Percentiles rank a stretch among this genome's conserved stretches.
phyloP scores from a whole-genome alignment of 2,329 filamentous ascomycete species.

The Colletotrichum musicola region DNA sequence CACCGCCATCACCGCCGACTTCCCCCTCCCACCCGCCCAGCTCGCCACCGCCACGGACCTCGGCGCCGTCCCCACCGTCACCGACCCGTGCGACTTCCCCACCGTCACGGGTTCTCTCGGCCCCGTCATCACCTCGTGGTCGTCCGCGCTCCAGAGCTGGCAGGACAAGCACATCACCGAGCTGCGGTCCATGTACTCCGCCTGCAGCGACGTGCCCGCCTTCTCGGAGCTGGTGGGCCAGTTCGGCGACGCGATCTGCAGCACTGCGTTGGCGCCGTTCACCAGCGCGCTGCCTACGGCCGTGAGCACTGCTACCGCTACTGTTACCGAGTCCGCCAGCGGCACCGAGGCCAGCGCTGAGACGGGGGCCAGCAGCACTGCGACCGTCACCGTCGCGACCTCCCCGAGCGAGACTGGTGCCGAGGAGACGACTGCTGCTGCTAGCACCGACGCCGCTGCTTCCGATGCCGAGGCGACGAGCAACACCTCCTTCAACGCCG shows the following conservation, averaged over 20 bases:
- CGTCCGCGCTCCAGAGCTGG: slow-evolving; percentile 43
- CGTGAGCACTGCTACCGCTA: too few relatives aligned
- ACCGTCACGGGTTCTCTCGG: slow-evolving; percentile 44
- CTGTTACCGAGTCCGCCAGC: neutral
- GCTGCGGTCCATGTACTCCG: slow-evolving; percentile 40
- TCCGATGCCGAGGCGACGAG: slow-evolving; percentile 6
- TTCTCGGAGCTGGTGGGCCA: slow-evolving; percentile 7
- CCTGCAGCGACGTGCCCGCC: slow-evolving; percentile 46
- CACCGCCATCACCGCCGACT: slow-evolving; percentile 32
- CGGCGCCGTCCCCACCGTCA: slow-evolving; percentile 35
- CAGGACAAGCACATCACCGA: slow-evolving; percentile 40
- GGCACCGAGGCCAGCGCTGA: neutral
- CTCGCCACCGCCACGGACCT: slow-evolving; percentile 42
- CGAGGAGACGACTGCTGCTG: neutral
- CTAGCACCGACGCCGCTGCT: neutral
- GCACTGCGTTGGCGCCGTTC: slow-evolving; percentile 9
- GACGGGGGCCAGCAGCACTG: neutral
- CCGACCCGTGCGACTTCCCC: slow-evolving; percentile 44
- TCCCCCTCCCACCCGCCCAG: slow-evolving; percentile 40
- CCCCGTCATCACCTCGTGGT: slow-evolving; percentile 43
- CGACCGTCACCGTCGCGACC: neutral
- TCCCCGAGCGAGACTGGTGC: neutral
- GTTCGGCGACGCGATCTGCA: slow-evolving; percentile 19
- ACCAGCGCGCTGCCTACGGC: neutral
- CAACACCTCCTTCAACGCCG: slow-evolving; percentile 1